A percentile compares a stretch with the other conserved stretches of the same genome.
Conservation (phyloP, 2,329 filamentous ascomycete genomes). For the Huntiella abstrusa region DNA sequence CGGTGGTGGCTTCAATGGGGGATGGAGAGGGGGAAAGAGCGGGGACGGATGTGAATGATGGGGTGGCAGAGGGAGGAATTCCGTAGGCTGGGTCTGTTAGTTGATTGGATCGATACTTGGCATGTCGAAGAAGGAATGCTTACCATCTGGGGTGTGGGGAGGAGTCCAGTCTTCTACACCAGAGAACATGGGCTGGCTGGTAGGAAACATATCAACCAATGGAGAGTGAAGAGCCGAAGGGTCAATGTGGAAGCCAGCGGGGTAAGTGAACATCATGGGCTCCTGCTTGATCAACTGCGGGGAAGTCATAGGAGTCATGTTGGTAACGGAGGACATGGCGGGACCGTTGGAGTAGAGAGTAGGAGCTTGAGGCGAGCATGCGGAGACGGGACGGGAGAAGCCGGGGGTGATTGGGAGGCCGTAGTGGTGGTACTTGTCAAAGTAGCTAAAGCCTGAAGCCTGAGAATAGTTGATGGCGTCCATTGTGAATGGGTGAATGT, state of each 20-base stretch:
- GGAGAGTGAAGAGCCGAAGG: conserved; percentile 81
- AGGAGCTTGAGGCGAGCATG: conserved; percentile 39
- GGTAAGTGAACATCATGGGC: conserved; percentile 51
- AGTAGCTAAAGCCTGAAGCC: conserved; percentile 63
- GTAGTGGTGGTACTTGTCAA: conserved; percentile 53
- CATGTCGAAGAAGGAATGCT: conserved; percentile 21
- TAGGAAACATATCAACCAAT: conserved; percentile 58
- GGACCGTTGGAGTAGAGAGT: conserved; percentile 39
- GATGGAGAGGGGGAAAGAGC: conserved; percentile 65
- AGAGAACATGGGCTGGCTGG: conserved; percentile 65
- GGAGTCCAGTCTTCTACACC: conserved; percentile 72
- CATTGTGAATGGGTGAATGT: conserved; percentile 30
- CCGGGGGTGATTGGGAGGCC: conserved; percentile 44
- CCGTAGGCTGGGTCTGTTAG: conserved; percentile 1
- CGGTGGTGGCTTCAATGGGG: conserved; percentile 58
- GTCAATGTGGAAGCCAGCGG: conserved; percentile 41
- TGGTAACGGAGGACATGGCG: conserved; percentile 34
- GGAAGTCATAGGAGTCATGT: conserved; percentile 45
- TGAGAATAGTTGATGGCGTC: conserved; percentile 44
- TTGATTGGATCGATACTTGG: conserved; percentile 12
- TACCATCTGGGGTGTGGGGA: conserved; percentile 69
- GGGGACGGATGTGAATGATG: conserved; percentile 41
- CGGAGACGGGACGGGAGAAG: conserved; percentile 47
- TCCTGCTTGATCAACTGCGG: conserved; percentile 59
- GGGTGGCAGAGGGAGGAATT: conserved; percentile 11